These are phyloP conservation scores for Gossypium lobatum DNA, from an alignment of 441 rosid genomes.

Conservation along the genomic window DNA sequence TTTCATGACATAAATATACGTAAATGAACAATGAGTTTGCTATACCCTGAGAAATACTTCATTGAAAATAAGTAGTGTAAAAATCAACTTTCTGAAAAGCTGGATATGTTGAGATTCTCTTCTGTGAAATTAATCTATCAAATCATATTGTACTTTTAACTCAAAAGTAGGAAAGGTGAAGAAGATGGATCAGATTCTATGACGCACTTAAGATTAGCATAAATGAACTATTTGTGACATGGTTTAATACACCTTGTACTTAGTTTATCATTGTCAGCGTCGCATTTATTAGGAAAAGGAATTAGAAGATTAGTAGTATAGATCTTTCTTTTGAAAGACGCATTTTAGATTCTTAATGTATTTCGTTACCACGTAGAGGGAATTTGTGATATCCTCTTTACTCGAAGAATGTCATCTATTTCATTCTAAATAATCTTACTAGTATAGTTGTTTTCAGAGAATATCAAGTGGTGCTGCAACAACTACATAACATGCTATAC, in stretches of 20 bases:
- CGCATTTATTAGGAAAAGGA: too few species aligned
- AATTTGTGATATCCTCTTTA: background rate
- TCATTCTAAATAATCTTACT: background rate
- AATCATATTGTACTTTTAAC: background rate
- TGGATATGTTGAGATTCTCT: background rate
- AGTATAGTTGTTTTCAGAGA: background rate
- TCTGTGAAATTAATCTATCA: background rate
- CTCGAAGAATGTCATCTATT: background rate
- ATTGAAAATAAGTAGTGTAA: background rate
- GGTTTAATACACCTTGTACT: background rate
- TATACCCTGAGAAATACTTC: background rate
- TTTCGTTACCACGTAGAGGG: background rate
- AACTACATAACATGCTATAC: background rate
- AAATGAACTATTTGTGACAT: background rate
- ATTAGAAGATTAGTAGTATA: too few species aligned
- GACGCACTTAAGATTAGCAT: background rate
- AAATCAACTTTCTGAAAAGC: background rate
- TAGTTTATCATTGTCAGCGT: background rate
- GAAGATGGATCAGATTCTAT: background rate
- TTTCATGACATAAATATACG: background rate
- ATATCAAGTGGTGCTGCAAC: background rate
- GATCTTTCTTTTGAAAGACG: too few species aligned
- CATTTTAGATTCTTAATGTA: background rate
- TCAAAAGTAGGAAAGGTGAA: background rate
- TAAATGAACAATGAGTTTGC: background rate